Conservation (phyloP, 345 rosid genomes). For the Linum lewisii region DNA sequence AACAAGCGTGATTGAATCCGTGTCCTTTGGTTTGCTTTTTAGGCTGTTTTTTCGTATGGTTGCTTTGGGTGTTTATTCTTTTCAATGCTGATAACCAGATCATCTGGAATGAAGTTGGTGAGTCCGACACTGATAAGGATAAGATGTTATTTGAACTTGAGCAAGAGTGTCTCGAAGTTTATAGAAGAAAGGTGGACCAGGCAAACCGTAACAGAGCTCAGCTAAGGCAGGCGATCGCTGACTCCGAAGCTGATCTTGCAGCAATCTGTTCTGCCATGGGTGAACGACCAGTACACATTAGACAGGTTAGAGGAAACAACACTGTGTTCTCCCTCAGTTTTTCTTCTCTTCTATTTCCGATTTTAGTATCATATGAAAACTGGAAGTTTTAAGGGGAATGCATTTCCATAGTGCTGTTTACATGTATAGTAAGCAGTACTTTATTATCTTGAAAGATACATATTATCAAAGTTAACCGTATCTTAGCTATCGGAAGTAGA, state of each 20-base stretch:
- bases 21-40: not conserved
- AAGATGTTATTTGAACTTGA: slow-evolving; percentile 86
- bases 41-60: not conserved
- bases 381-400: not conserved
- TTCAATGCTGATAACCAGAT: slow-evolving; percentile 31
- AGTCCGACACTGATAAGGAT: slow-evolving; percentile 71
- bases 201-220: slow-evolving; percentile 80
- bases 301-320: slow-evolving; percentile 48
- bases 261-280: slow-evolving; percentile 84
- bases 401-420: not conserved
- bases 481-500: too few relatives aligned
- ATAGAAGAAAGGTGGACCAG: slow-evolving; percentile 84
- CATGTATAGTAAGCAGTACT: too few relatives aligned
- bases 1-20: not conserved
- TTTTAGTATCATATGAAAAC: not conserved
- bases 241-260: slow-evolving; percentile 86
- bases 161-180: slow-evolving; percentile 88
- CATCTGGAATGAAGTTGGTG: slow-evolving; percentile 98
- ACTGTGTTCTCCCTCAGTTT: not conserved
- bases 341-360: not conserved
- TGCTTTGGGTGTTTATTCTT: not conserved
- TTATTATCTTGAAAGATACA: too few relatives aligned
- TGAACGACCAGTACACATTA: slow-evolving; percentile 77
- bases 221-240: slow-evolving; percentile 76
- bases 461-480: not conserved